Evolutionary conservation across 495 filamentous ascomycete genomes (phyloP).

Genomic region (Hypoxylon rickii): DNA sequence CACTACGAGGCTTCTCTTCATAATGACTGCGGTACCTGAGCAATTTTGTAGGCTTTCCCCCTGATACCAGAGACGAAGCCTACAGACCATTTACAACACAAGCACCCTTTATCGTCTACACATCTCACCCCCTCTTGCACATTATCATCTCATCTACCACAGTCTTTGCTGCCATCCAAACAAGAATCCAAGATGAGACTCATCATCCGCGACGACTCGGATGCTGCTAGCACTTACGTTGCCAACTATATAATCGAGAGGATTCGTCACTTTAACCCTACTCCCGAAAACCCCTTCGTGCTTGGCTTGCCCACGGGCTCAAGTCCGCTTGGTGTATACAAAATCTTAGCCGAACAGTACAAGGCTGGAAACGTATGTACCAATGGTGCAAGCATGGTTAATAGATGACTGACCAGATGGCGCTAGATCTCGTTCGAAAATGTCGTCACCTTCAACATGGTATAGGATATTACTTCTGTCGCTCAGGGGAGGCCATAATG

Average conservation of each 20-base stretch:
- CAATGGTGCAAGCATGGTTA: neutral
- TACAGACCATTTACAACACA: slow-evolving; percentile 11
- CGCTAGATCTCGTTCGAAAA: slow-evolving; percentile 74
- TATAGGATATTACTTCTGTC: slow-evolving; percentile 44
- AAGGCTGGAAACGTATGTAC: slow-evolving; percentile 65
- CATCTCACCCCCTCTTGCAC: slow-evolving; percentile 1
- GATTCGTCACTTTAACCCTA: slow-evolving; percentile 75
- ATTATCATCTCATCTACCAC: slow-evolving; percentile 20
- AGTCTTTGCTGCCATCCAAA: slow-evolving; percentile 12
- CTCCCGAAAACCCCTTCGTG: slow-evolving; percentile 72
- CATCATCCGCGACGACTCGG: slow-evolving; percentile 75
- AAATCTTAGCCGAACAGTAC: slow-evolving; percentile 72
- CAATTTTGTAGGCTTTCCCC: slow-evolving; percentile 7
- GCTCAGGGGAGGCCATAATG: neutral
- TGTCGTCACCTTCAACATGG: slow-evolving; percentile 93
- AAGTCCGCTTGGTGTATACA: slow-evolving; percentile 79
- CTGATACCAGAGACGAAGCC: slow-evolving; percentile 19
- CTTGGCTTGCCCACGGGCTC: slow-evolving; percentile 84
- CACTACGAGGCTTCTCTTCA: slow-evolving; percentile 30
- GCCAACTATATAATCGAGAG: slow-evolving; percentile 82
- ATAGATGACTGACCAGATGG: slow-evolving; percentile 1
- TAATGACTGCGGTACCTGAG: slow-evolving; percentile 31
- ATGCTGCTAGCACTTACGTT: slow-evolving; percentile 70
- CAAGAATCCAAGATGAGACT: slow-evolving; percentile 66
- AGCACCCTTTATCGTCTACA: slow-evolving; percentile 7